Evolutionary conservation across 2,329 filamentous ascomycete genomes (phyloP).

Genomic region (Dactylellina sp.): DNA sequence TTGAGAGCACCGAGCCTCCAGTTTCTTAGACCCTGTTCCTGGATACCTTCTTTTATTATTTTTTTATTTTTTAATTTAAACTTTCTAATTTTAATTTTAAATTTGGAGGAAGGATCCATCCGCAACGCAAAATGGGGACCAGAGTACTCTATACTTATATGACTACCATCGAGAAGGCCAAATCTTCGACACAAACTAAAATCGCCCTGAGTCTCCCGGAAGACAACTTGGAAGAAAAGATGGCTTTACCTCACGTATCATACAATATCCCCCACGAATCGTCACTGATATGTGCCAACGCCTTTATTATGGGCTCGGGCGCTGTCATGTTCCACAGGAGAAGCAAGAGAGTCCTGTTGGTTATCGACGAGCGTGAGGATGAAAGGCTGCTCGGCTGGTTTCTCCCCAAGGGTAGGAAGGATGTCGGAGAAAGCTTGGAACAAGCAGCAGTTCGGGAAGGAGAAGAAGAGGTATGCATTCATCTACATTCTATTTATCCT

Average conservation of each 20-base stretch:
- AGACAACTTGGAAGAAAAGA: conserved; percentile 36
- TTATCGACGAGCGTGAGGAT: conserved; percentile 40
- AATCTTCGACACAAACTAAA: conserved; percentile 27
- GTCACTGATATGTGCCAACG: conserved; percentile 32
- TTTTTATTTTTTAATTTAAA: too few relatives aligned
- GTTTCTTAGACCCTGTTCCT: too few relatives aligned
- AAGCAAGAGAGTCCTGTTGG: conserved; percentile 36
- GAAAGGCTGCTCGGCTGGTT: conserved; percentile 37
- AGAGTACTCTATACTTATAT: conserved; percentile 48
- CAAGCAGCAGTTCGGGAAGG: conserved; percentile 43
- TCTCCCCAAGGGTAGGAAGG: conserved; percentile 50
- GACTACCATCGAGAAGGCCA: conserved; percentile 25
- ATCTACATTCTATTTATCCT: neutral
- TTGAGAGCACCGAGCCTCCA: too few relatives aligned
- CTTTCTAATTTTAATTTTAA: neutral
- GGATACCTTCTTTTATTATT: too few relatives aligned
- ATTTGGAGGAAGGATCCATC: conserved; percentile 8
- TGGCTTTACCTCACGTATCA: conserved; percentile 32
- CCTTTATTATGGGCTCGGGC: conserved; percentile 48
- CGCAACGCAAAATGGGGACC: conserved; percentile 43
- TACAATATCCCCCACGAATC: conserved; percentile 44
- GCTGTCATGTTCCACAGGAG: conserved; percentile 52
- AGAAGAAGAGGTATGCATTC: conserved; percentile 53
- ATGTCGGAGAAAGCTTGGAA: conserved; percentile 47
- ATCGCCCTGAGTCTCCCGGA: conserved; percentile 15